Conservation (phyloP, 1,284 basidiomycete species). For the Grifola frondosa region DNA sequence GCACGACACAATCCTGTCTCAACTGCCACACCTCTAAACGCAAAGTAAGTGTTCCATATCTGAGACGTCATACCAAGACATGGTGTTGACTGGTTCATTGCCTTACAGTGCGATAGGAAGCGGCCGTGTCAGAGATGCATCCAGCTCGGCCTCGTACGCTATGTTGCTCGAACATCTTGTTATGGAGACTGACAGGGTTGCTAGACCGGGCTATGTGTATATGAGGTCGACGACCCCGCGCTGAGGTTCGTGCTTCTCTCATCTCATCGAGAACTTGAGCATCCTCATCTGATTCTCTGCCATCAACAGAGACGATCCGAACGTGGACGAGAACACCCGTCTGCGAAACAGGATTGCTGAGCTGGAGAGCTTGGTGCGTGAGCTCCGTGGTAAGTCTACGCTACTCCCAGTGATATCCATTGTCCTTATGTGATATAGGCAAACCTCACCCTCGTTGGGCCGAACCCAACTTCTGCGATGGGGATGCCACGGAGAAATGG, state of each 20-base stretch:
- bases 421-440: slow-evolving; percentile 41
- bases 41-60: slow-evolving; percentile 55
- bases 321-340: slow-evolving; percentile 78
- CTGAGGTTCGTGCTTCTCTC: slow-evolving; percentile 50
- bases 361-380: slow-evolving; percentile 84
- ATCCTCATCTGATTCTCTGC: slow-evolving; percentile 11
- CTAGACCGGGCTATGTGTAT: slow-evolving; percentile 87
- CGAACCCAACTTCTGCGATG: slow-evolving; percentile 71
- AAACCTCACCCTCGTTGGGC: slow-evolving; percentile 84
- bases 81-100: slow-evolving; percentile 15
- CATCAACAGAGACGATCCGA: slow-evolving; percentile 71
- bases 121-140: slow-evolving; percentile 87
- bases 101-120: slow-evolving; percentile 70
- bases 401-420: slow-evolving; percentile 1
- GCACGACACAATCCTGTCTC: slow-evolving; percentile 85
- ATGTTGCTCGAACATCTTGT: slow-evolving; percentile 16
- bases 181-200: slow-evolving; percentile 6
- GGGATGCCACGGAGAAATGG: slow-evolving; percentile 78
- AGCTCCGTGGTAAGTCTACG: slow-evolving; percentile 61
- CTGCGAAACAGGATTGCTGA: slow-evolving; percentile 85
- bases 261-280: slow-evolving; percentile 4
- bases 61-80: neutral
- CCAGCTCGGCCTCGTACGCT: slow-evolving; percentile 69
- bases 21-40: slow-evolving; percentile 93
- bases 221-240: slow-evolving; percentile 87